Conservation (phyloP, 1,139 yeast genomes). For the Pichia sp. region DNA sequence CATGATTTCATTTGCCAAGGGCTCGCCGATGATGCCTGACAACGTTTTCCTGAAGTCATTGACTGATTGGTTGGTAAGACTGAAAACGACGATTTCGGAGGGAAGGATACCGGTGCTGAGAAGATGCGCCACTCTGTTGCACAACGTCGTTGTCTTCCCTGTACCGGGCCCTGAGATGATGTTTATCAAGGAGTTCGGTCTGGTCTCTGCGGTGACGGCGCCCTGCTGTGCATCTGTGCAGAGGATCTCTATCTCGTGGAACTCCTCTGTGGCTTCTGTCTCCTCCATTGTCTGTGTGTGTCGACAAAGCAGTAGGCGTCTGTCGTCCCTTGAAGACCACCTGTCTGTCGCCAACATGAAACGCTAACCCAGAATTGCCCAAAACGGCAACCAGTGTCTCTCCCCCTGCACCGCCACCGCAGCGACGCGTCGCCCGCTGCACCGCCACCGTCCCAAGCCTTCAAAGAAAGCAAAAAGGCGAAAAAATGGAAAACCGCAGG, state of each 20-base stretch:
- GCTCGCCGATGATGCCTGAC: conserved; percentile 35
- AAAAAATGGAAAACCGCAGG: neutral
- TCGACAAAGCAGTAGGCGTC: too few relatives aligned
- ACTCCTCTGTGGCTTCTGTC: neutral
- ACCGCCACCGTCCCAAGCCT: neutral
- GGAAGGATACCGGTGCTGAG: conserved; percentile 45
- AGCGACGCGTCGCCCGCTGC: neutral
- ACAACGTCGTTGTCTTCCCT: conserved; percentile 69
- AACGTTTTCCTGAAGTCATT: conserved; percentile 47
- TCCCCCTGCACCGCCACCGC: neutral
- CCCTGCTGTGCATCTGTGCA: conserved; percentile 31
- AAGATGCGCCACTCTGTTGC: conserved; percentile 51
- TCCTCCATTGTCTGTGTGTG: neutral
- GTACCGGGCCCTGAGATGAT: conserved; percentile 74
- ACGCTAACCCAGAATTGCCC: neutral
- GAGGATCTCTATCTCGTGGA: conserved; percentile 17
- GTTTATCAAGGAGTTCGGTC: conserved; percentile 41
- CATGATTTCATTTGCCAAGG: conserved; percentile 37
- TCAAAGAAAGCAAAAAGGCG: neutral
- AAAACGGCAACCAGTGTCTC: neutral
- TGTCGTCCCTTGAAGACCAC: too few relatives aligned
- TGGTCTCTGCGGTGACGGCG: conserved; percentile 24
- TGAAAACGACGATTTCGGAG: conserved; percentile 55
- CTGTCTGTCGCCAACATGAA: too few relatives aligned
- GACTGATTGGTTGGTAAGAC: conserved; percentile 73